Base-by-base conservation (phyloP, 1,284 basidiomycete genomes). In the Apiotrichum veenhuisii region DNA sequence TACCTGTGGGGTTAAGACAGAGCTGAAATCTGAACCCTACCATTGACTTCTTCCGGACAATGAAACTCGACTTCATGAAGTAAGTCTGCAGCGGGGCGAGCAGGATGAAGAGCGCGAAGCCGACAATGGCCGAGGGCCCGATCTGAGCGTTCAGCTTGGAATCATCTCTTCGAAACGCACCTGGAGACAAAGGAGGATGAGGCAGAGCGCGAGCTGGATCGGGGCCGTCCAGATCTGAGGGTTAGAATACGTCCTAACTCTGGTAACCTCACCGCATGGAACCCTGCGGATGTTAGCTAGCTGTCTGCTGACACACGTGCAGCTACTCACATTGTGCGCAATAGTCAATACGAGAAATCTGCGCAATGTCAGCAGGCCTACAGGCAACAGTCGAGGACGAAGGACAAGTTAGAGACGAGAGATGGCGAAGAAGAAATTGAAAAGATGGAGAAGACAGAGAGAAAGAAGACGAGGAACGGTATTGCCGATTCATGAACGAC, bases 41-140 rank as follows among this genome's bases (percentile, higher is more conserved):
- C 78, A 85, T 84, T 0, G 83, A 83, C 42, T 75, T 77, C 61
- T 82, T 81, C 14, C 88, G 82, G 50, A 85, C 78, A 23, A 69
- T 74, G 69, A 87, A 85, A 71, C 87, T 84, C 53, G 80, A 76
- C 43, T 83, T 81, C 86, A 91, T 90, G 15, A 86, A 81, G 34
- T 81, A 79, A 51, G 85, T 81, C 73, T 90, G 87, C 3, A 89
- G 69, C 0, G 89, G 89, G 8, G 84, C 83, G 36, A 88, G 78
- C 46, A 87, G 52, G 25, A 87, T 68, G 71, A 91, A 87, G 3
- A 91, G 77, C 0, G 84, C 83, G 69, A 91, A 89, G 1, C 89
- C 89, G 3, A 87, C 86, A 7, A 91, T 78, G 0, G 87, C 87
- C 0, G 86, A 86, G 0, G 86, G 85, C 0, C 88, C 88, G 45